phyloP scores from a whole-genome alignment of 2,329 filamentous ascomycete genomes.

The Conoideocrella luteorostrata region DNA sequence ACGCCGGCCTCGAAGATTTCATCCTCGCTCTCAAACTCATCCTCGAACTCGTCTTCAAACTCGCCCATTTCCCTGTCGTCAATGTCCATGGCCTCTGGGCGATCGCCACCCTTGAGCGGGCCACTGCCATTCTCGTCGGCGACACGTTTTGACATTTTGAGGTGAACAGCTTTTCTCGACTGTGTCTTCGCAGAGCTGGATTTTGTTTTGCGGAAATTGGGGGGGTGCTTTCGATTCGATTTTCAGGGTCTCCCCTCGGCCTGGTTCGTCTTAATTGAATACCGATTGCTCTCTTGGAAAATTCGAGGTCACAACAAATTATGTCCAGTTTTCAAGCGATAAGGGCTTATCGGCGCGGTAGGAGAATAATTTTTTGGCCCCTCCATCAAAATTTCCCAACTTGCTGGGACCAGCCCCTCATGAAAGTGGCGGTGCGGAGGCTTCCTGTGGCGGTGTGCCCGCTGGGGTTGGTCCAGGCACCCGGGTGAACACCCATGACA shows the following conservation, averaged over 20 bases:
- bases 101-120: slow-evolving; percentile 54
- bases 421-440: slow-evolving; percentile 3
- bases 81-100: slow-evolving; percentile 60
- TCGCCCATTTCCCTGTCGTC: slow-evolving; percentile 64
- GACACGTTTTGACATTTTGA: slow-evolving; percentile 54
- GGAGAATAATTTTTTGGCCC: slow-evolving; percentile 9
- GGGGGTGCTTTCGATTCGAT: no score
- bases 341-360: slow-evolving; percentile 1
- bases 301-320: no score
- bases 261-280: no score
- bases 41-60: slow-evolving; percentile 93
- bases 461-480: neutral
- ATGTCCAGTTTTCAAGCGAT: no score
- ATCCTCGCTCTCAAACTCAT: slow-evolving; percentile 82
- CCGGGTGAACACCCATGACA: no score
- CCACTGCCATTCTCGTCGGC: slow-evolving; percentile 39
- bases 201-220: no score
- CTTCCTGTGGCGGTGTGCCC: slow-evolving; percentile 2
- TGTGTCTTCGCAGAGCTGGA: neutral
- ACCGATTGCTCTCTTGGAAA: no score
- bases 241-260: no score
- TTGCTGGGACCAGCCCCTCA: slow-evolving; percentile 1
- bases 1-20: slow-evolving; percentile 93
- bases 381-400: slow-evolving; percentile 8
- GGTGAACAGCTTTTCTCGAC: neutral